These are phyloP conservation scores for Hirsutella minnesotensis DNA, from an alignment of 2,329 filamentous ascomycete genomes.

Conservation along the genomic window DNA sequence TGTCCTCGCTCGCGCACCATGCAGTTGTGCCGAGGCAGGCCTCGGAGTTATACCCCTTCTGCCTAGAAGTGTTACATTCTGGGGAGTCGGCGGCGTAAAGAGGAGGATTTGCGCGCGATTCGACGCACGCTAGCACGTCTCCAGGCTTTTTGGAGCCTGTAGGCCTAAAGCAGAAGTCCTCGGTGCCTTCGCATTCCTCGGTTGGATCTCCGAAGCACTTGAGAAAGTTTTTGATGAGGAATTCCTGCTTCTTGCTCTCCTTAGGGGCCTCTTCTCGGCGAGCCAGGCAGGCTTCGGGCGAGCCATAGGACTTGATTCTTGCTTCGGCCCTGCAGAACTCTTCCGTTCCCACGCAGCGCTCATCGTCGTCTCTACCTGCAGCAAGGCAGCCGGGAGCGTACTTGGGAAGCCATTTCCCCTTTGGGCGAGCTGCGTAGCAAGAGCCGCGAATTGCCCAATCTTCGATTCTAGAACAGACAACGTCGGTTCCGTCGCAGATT, in stretches of 20 bases:
- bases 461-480: neutral
- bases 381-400: neutral
- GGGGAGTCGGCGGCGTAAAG: neutral
- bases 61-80: neutral
- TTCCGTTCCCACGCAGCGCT: neutral
- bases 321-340: neutral
- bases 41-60: neutral
- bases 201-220: neutral
- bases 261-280: neutral
- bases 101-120: neutral
- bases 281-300: neutral
- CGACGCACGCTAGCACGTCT: neutral
- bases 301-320: constrained; percentile 1
- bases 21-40: neutral
- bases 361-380: neutral
- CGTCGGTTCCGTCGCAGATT: constrained; percentile 1
- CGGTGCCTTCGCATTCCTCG: neutral
- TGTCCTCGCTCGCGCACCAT: neutral
- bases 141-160: neutral
- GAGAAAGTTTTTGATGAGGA: neutral
- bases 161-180: neutral
- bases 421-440: neutral
- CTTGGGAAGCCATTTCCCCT: neutral
- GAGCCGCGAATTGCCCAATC: neutral
- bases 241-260: neutral